Evolutionary conservation across 257 asterid genomes (phyloP).

Genomic region (Ballota nigra): DNA sequence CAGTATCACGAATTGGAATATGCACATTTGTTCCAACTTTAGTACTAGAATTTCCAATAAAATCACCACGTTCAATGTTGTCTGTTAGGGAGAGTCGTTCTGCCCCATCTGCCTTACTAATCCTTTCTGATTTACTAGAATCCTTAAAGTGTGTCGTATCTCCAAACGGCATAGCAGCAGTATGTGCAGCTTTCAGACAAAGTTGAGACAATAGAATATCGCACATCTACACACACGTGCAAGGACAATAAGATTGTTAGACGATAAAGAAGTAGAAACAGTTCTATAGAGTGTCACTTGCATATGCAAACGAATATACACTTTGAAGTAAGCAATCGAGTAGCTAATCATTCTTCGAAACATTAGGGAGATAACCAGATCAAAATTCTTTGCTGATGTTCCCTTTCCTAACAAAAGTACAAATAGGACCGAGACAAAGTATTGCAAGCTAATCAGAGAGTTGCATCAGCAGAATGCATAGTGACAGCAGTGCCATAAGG

Average conservation of each 20-base stretch:
- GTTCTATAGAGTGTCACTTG: not conserved
- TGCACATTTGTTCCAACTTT: conserved; percentile 41
- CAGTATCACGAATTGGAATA: conserved; percentile 54
- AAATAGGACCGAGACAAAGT: conserved; percentile 7
- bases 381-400: not conserved
- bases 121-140: conserved; percentile 47
- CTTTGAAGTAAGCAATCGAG: conserved; percentile 7
- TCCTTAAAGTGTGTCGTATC: conserved; percentile 54
- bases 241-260: conserved; percentile 22
- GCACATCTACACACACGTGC: conserved; percentile 72
- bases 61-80: conserved; percentile 40
- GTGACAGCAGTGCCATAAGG: conserved; percentile 4
- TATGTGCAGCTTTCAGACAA: conserved; percentile 75
- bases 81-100: conserved; percentile 41
- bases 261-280: conserved; percentile 8
- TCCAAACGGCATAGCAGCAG: conserved; percentile 43
- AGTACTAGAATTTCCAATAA: conserved; percentile 48
- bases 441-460: not conserved
- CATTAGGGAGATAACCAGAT: conserved; percentile 10
- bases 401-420: conserved; percentile 9
- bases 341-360: conserved; percentile 1
- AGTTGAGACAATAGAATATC: conserved; percentile 91
- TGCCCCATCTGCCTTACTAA: conserved; percentile 46
- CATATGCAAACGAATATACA: not conserved
- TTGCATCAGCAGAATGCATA: conserved; percentile 8